A percentile compares a stretch with the other conserved stretches of the same genome.
These are phyloP conservation scores for Musa itinerans DNA, from an alignment of 176 grass and related monocot species.

Conservation along the genomic window DNA sequence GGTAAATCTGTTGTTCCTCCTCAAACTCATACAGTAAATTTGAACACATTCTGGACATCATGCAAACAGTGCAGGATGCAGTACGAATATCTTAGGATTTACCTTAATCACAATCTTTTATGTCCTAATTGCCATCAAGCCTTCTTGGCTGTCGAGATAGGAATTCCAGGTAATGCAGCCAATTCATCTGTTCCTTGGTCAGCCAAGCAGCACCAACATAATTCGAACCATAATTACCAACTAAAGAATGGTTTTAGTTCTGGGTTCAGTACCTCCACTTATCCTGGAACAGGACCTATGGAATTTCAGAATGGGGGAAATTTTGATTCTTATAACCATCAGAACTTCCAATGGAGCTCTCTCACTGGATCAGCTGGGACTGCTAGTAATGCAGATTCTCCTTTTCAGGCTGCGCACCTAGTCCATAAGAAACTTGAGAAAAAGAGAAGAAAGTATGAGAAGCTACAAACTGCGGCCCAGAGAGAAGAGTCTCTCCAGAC, in stretches of 20 bases:
- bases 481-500: slow-evolving; percentile 1
- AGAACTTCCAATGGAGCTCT: slow-evolving; percentile 48
- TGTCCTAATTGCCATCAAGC: slow-evolving; percentile 91
- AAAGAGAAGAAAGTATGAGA: slow-evolving; percentile 32
- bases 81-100: slow-evolving; percentile 88
- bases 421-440: slow-evolving; percentile 22
- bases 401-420: slow-evolving; percentile 17
- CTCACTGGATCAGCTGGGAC: slow-evolving; percentile 30
- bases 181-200: slow-evolving; percentile 57
- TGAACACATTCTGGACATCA: slow-evolving; percentile 86
- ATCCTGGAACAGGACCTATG: slow-evolving; percentile 40
- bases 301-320: slow-evolving; percentile 47
- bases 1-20: slow-evolving; percentile 25
- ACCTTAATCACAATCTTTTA: slow-evolving; percentile 89
- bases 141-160: slow-evolving; percentile 75
- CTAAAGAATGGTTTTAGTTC: slow-evolving; percentile 47
- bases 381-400: slow-evolving; percentile 31
- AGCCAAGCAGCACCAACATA: slow-evolving; percentile 43
- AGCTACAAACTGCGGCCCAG: not conserved
- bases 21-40: slow-evolving; percentile 31
- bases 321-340: slow-evolving; percentile 49
- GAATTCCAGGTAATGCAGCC: slow-evolving; percentile 49
- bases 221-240: slow-evolving; percentile 26
- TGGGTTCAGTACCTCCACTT: slow-evolving; percentile 41
- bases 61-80: slow-evolving; percentile 92